These are phyloP conservation scores for Tremella fuciformis DNA, from an alignment of 768 basidiomycete genomes.

Conservation along the genomic window DNA sequence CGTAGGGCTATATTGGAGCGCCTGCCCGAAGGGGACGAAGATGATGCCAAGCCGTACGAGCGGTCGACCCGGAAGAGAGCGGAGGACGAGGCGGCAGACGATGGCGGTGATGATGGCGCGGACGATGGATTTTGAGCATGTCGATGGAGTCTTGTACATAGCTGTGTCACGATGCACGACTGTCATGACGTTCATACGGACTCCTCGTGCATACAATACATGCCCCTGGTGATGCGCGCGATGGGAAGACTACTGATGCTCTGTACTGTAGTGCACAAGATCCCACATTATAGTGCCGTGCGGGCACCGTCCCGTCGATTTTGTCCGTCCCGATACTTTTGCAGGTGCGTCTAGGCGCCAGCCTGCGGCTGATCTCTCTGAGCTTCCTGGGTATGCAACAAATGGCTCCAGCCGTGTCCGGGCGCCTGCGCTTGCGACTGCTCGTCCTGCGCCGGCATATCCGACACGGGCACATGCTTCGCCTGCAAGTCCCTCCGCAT, in stretches of 20 bases:
- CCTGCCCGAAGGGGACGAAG: constrained; percentile 55
- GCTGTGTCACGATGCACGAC: background rate
- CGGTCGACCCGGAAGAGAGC: constrained; percentile 21
- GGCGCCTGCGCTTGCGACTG: background rate
- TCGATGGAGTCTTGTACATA: background rate
- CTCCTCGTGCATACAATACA: too few species aligned
- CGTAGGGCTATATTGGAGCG: constrained; percentile 40
- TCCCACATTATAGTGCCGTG: too few species aligned
- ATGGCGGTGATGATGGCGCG: constrained; percentile 22
- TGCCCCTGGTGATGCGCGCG: too few species aligned
- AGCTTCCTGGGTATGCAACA: too few species aligned
- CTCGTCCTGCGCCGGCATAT: background rate
- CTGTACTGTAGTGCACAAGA: too few species aligned
- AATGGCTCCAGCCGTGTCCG: too few species aligned
- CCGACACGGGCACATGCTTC: constrained; percentile 5
- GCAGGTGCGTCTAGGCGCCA: too few species aligned
- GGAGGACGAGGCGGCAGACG: constrained; percentile 34
- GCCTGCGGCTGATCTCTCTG: too few species aligned
- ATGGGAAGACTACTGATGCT: too few species aligned
- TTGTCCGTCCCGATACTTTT: too few species aligned
- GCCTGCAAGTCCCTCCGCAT: constrained; percentile 34
- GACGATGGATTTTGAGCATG: constrained; percentile 3
- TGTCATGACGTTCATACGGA: too few species aligned
- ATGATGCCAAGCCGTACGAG: constrained; percentile 24
- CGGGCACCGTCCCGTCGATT: too few species aligned